Evolutionary conservation across 176 grass and related monocot genomes (phyloP), one percentile per base, ranked within the genome.

Genomic region (Tillandsia fasciculata): DNA sequence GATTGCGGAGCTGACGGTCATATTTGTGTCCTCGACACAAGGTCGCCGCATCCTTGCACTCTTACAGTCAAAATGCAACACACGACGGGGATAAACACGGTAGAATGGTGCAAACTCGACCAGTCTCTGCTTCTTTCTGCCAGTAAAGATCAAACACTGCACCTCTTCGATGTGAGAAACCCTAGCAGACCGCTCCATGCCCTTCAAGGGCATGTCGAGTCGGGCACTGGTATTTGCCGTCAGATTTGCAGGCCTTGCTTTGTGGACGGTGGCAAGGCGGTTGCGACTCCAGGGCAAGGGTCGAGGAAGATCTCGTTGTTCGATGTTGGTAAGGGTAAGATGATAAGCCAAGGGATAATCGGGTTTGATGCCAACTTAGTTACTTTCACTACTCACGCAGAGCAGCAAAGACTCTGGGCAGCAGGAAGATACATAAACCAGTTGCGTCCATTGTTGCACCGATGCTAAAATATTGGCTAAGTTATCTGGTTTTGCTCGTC

Each of bases 261-360:
- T 48, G 70, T 72, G 7, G 3, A 42, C 33, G 70, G 70, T 48
- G 52, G 52, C 2, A 72, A 72, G 27, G 58, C 53, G 11, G 58
- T 72, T 7, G 70, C 70, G 18, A 59, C 70, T 20, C 70, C 70
- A 4, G 70, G 70, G 26, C 52, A 72, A 8, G 70, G 33, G 33
- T 42, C 33, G 4, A 42, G 33, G 33, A 42, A 42, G 33, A 42
- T 42, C 33, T 42, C 33, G 4, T 6, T 42, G 33, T 42, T 42
- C 33, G 33, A 42, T 42, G 33, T 42, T 42, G 33, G 33, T 7
- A 42, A 42, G 33, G 33, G 33, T 42, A 7, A 4, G 33, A 42
- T 74, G 58, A 74, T 65, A 13, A 73, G 72, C 72, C 72, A 64
- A 57, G 72, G 72, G 33, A 42, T 28, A 26, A 51, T 74, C 1